Percentiles rank a stretch among this genome's conserved stretches.
Conservation (phyloP, 2,329 filamentous ascomycete genomes). For the Tolypocladium paradoxum region DNA sequence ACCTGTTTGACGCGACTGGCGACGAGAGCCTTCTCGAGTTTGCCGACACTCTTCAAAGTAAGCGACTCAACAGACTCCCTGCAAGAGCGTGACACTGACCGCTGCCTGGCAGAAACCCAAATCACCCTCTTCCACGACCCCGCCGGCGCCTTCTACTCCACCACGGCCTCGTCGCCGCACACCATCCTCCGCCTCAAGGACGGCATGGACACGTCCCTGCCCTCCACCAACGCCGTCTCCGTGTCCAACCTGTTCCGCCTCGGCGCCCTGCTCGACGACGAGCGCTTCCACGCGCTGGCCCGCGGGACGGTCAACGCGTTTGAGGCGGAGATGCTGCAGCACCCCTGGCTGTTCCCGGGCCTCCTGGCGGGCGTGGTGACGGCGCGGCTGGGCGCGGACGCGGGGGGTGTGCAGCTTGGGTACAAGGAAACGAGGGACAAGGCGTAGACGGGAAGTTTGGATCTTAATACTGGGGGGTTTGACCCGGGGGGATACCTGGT, state of each 20-base stretch:
- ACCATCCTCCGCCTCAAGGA: slow-evolving; percentile 83
- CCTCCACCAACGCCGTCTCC: slow-evolving; percentile 81
- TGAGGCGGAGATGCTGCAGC: slow-evolving; percentile 82
- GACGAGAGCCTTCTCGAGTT: slow-evolving; percentile 67
- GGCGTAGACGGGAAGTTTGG: slow-evolving; percentile 1
- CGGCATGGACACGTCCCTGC: slow-evolving; percentile 86
- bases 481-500: background rate
- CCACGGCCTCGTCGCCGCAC: slow-evolving; percentile 49
- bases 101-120: slow-evolving; percentile 48
- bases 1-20: slow-evolving; percentile 74
- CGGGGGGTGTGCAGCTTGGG: slow-evolving; percentile 14
- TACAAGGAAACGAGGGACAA: slow-evolving; percentile 14
- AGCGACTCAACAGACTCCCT: slow-evolving; percentile 11
- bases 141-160: slow-evolving; percentile 64
- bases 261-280: slow-evolving; percentile 55
- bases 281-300: slow-evolving; percentile 53
- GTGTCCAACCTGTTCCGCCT: slow-evolving; percentile 80
- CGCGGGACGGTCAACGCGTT: slow-evolving; percentile 73
- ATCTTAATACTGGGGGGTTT: background rate
- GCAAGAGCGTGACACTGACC: slow-evolving; percentile 2
- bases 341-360: slow-evolving; percentile 83
- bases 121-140: slow-evolving; percentile 68
- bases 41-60: slow-evolving; percentile 70
- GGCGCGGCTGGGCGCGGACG: slow-evolving; percentile 56
- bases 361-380: slow-evolving; percentile 68